Evolutionary conservation across 2,329 filamentous ascomycete species (phyloP), one percentile per base, ranked within the genome.

Genomic region (Talaromyces sp.): DNA sequence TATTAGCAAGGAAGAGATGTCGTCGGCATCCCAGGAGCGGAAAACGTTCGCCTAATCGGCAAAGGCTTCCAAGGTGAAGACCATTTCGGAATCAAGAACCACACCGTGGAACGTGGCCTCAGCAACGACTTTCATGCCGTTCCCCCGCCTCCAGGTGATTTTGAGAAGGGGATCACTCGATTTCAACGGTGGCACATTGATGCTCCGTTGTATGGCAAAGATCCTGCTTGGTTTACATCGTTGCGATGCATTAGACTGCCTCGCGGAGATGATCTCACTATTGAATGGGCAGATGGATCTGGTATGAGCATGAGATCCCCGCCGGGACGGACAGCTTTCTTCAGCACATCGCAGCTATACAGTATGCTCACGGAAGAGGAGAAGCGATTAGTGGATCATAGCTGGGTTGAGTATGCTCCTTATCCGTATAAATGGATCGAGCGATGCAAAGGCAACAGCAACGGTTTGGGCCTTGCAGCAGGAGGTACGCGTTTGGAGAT

Each of bases 151-250:
- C 63, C 70, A 6, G 72, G 73, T 1, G 76, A 80, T 4, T 82
- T 82, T 64, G 68, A 74, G 1, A 68, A 71, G 5, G 80, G 81
- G 10, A 74, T 80, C 50, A 81, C 79, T 0, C 78, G 81, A 19
- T 83, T 83, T 65, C 80, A 83, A 56, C 73, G 79, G 31, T 83
- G 81, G 81, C 81, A 83, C 66, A 80, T 83, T n/a, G 81, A 83
- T 65, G 81, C 79, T 8, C 79, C 80, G 1, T 72, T 82, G 1
- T 82, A 81, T 66, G 76, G 68, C 3, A 73, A 75, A 5, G 75
- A 81, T 33, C 79, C 79, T 0, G 76, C 79, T 1, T 78, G 75
- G 73, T 81, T 81, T 68, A 82, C 79, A 5, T 79, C 78, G 2
- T 72, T 82, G 3, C 77, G 79, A 5, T 76, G 74, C 47, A 61